Percentiles rank a stretch among this genome's conserved stretches.
These are phyloP conservation scores for Prinsepia uniflora DNA, from an alignment of 306 rosid species.

Conservation along the genomic window DNA sequence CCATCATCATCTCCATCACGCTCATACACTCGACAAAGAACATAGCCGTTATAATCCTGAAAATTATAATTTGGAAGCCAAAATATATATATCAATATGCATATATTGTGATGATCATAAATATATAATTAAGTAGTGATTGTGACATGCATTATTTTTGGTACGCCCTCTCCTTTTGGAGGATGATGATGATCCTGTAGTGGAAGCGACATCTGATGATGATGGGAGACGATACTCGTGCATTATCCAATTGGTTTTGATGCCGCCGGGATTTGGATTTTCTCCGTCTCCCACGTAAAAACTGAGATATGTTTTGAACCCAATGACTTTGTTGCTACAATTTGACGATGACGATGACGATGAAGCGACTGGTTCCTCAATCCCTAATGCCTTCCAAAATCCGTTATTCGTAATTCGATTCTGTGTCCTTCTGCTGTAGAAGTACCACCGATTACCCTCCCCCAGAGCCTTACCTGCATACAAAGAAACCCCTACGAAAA, in stretches of 20 bases:
- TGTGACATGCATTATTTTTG: constrained; percentile 34
- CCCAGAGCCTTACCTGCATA: constrained; percentile 73
- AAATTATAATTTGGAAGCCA: background rate
- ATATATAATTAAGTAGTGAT: background rate
- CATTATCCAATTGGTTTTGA: constrained; percentile 85
- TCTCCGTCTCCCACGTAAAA: constrained; percentile 72
- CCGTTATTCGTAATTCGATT: constrained; percentile 56
- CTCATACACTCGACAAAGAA: constrained; percentile 70
- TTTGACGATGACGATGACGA: constrained; percentile 18
- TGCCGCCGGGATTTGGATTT: constrained; percentile 38
- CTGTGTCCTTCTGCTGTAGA: constrained; percentile 75
- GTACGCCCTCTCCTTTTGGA: constrained; percentile 56
- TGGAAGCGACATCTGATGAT: constrained; percentile 27
- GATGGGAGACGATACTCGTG: constrained; percentile 69
- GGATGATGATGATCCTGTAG: constrained; percentile 26
- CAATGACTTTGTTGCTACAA: constrained; percentile 45
- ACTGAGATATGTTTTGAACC: constrained; percentile 60
- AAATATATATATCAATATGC: background rate
- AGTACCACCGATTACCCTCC: constrained; percentile 89
- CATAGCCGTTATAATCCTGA: constrained; percentile 67
- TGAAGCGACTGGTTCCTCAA: constrained; percentile 60
- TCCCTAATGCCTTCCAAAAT: constrained; percentile 66
- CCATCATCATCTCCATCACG: constrained; percentile 40
- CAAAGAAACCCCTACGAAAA: background rate
- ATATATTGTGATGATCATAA: background rate